phyloP scores from a whole-genome alignment of 768 basidiomycete genomes.

The Clitopilus hobsonii region DNA sequence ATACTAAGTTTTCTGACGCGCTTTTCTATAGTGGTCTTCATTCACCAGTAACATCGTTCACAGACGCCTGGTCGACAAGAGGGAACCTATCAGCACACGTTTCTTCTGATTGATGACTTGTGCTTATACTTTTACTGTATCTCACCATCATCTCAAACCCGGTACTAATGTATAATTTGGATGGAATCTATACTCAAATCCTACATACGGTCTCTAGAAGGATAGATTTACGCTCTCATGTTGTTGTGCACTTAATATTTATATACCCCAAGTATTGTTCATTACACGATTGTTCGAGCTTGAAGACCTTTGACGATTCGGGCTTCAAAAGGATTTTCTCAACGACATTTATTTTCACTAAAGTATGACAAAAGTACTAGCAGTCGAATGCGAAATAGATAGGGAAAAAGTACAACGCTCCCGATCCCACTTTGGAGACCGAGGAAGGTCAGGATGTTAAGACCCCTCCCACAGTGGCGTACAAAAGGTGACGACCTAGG shows the following conservation, averaged over 20 bases:
- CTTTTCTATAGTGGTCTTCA: slow-evolving; percentile 29
- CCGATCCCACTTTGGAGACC: background rate
- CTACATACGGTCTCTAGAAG: no score
- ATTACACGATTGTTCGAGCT: no score
- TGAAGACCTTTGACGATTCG: no score
- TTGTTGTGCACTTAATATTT: no score
- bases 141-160: no score
- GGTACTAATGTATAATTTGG: no score
- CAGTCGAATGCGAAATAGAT: background rate
- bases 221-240: no score
- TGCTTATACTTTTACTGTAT: background rate
- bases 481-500: background rate
- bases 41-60: slow-evolving; percentile 36
- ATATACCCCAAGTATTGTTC: no score
- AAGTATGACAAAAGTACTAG: background rate
- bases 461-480: background rate
- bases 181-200: no score
- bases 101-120: slow-evolving; percentile 24
- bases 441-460: background rate
- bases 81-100: slow-evolving; percentile 26
- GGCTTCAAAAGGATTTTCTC: no score
- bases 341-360: no score
- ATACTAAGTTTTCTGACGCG: background rate
- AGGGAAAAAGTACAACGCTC: background rate
- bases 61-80: slow-evolving; percentile 26